Base-by-base conservation (phyloP, 2,329 filamentous ascomycete species). In the Thielaviopsis punctulata region DNA sequence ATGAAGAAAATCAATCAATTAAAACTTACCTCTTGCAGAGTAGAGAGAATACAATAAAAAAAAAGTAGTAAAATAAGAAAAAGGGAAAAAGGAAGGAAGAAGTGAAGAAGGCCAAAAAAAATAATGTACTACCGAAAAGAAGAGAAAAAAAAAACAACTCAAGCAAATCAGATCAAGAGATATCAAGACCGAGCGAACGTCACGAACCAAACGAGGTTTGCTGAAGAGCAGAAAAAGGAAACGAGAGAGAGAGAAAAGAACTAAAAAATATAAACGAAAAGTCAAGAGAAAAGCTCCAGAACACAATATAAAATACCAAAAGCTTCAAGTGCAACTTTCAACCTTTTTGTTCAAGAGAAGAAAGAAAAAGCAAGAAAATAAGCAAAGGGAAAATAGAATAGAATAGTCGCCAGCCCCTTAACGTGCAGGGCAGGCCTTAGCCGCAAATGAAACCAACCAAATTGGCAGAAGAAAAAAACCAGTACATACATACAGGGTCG, bases 361-460 rank as follows among this genome's bases (percentile, higher is more conserved):
- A 13, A 47, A 47, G 22, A 30, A 12, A 47, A 7, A 10, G 27
- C n/a, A 13, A 30, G 21, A 36, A 41, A 48, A 18, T n/a, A 36
- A 49, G 18, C 15, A 49, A 24, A 41, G 33, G n/a, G 33, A 49
- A 47, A 19, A 24, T 45, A 24, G 24, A 45, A 45, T 19, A 22
- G 52, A 53, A 49, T 49, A 49, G 33, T 49, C 48, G 48, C 48
- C 48, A 49, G 48, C 48, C 48, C 48, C 48, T 49, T 49, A 49
- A 49, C 48, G 48, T 43, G 33, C 48, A 49, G 52, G 48, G 48
- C 48, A 55, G 53, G 53, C 50, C 49, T 55, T 55, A 55, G 46
- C 39, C 53, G 50, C 46, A 55, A 55, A 55, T 52, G 49, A 39
- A 39, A 55, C 53, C 50, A 52, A 49, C 49, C 53, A 55, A 55